Conservation (phyloP, 2,329 filamentous ascomycete species). For the Clarireedia hainanense region DNA sequence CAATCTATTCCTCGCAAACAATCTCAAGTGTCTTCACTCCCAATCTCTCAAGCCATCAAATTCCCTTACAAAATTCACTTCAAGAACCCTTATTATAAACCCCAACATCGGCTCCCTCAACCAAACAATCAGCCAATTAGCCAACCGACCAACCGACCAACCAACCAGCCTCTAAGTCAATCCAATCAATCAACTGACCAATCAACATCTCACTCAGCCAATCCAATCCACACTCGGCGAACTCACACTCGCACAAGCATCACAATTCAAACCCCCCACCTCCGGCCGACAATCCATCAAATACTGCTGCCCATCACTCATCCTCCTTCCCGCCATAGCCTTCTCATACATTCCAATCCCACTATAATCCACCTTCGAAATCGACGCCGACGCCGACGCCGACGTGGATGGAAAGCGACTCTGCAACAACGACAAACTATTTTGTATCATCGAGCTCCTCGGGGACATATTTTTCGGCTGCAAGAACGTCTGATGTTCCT, state of each 20-base stretch:
- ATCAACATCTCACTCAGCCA: constrained; percentile 5
- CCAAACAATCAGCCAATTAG: too few relatives aligned
- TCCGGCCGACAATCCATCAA: not conserved
- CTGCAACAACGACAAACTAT: constrained; percentile 2
- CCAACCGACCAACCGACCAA: too few relatives aligned
- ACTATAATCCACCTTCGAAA: constrained; percentile 6
- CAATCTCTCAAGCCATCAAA: too few relatives aligned
- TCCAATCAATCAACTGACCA: not conserved
- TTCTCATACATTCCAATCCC: not conserved
- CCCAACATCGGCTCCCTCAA: too few relatives aligned
- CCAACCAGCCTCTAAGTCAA: not conserved
- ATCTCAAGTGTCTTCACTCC: too few relatives aligned
- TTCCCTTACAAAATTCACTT: too few relatives aligned
- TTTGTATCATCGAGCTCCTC: not conserved
- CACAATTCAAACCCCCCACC: constrained; percentile 10
- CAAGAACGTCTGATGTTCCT: too few relatives aligned
- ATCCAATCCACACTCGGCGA: constrained; percentile 21
- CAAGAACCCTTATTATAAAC: too few relatives aligned
- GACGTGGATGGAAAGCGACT: constrained; percentile 6
- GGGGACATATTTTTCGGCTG: not conserved
- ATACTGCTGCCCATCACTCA: not conserved
- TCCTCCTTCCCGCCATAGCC: not conserved
- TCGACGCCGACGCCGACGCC: constrained; percentile 1
- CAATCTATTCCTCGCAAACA: too few relatives aligned
- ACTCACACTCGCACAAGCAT: constrained; percentile 10